A percentile compares a stretch with the other conserved stretches of the same genome.
These are phyloP conservation scores for Brassica carinata DNA, from an alignment of 345 rosid genomes.

Conservation along the genomic window DNA sequence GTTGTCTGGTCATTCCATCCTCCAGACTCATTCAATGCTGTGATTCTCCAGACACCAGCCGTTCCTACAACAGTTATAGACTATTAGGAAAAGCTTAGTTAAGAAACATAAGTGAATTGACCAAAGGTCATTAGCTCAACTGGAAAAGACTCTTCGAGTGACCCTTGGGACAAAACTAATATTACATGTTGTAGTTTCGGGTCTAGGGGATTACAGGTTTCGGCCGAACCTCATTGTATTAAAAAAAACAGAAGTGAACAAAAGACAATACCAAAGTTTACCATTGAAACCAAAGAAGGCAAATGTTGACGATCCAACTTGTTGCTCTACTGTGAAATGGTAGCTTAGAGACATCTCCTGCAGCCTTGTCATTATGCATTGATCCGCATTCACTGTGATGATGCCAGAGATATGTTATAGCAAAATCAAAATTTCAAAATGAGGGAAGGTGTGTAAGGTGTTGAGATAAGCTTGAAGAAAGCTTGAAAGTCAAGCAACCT, in stretches of 20 bases:
- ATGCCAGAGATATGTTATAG: constrained; percentile 3
- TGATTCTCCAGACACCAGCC: constrained; percentile 58
- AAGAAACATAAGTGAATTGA: not conserved
- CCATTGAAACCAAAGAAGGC: constrained; percentile 64
- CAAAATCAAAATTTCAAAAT: constrained; percentile 6
- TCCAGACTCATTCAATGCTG: constrained; percentile 54
- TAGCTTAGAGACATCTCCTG: constrained; percentile 66
- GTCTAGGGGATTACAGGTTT: too few relatives aligned
- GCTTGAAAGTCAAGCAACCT: not conserved
- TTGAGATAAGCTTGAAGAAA: too few relatives aligned
- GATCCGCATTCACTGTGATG: constrained; percentile 51
- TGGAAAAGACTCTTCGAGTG: too few relatives aligned
- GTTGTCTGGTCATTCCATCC: constrained; percentile 67
- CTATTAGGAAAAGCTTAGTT: not conserved
- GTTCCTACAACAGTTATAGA: constrained; percentile 43
- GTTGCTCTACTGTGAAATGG: constrained; percentile 57
- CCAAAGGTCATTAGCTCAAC: too few relatives aligned
- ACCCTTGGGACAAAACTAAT: too few relatives aligned
- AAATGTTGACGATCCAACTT: constrained; percentile 57
- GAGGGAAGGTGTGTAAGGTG: not conserved
- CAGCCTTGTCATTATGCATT: constrained; percentile 56
- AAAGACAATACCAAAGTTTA: constrained; percentile 13
- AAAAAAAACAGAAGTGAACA: too few relatives aligned
- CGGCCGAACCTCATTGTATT: too few relatives aligned
- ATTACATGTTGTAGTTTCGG: too few relatives aligned